These are phyloP conservation scores for Heterobasidion occidentale DNA, from an alignment of 1,284 basidiomycete species.

Conservation along the genomic window DNA sequence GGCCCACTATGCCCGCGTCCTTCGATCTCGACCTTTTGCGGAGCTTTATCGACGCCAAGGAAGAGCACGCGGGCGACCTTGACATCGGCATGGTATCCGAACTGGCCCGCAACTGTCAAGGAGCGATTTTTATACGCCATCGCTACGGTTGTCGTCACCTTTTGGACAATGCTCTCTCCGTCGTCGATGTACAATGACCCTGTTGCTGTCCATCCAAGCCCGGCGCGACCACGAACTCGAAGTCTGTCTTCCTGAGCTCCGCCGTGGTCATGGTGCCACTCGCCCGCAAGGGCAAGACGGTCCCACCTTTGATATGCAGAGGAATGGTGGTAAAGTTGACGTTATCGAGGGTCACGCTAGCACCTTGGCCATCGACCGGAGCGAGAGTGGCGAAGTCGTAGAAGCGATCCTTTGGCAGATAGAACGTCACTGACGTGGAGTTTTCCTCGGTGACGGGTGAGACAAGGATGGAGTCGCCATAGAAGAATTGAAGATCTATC, in stretches of 20 bases:
- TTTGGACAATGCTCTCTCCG: constrained; percentile 44
- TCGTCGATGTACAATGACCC: constrained; percentile 58
- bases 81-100: constrained; percentile 38
- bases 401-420: constrained; percentile 57
- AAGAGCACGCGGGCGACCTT: constrained; percentile 36
- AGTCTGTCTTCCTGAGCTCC: constrained; percentile 45
- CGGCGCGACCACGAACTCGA: constrained; percentile 57
- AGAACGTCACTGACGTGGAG: constrained; percentile 49
- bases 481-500: constrained; percentile 66
- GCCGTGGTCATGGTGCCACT: constrained; percentile 52
- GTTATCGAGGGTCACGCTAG: constrained; percentile 36
- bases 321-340: constrained; percentile 53
- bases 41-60: constrained; percentile 25
- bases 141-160: constrained; percentile 32
- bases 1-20: constrained; percentile 5
- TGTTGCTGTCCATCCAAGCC: constrained; percentile 34
- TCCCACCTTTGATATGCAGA: constrained; percentile 52
- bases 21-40: no score
- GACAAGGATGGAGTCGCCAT: constrained; percentile 56
- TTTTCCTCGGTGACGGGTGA: constrained; percentile 61
- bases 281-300: constrained; percentile 46
- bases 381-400: constrained; percentile 53
- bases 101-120: constrained; percentile 41
- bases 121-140: constrained; percentile 35
- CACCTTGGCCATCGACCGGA: constrained; percentile 37